Percentiles rank a stretch among this genome's conserved stretches.
Conservation (phyloP, 768 basidiomycete genomes). For the Collybia sordida region DNA sequence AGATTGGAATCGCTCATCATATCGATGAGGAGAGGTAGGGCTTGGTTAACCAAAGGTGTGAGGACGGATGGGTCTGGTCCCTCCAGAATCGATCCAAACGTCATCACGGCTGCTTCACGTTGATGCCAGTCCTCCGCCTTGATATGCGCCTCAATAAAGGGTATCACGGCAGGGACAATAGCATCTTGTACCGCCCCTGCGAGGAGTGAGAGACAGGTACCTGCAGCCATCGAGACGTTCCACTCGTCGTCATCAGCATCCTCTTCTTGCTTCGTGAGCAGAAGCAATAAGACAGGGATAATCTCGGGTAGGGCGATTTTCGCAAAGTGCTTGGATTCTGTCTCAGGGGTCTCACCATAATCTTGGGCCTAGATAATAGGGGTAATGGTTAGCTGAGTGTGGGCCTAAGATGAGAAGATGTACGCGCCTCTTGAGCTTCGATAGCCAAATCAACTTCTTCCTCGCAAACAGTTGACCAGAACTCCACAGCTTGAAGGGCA, state of each 20-base stretch:
- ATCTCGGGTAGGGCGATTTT: constrained; percentile 95
- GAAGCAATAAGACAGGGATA: constrained; percentile 83
- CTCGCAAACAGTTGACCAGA: constrained; percentile 99
- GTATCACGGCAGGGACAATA: constrained; percentile 91
- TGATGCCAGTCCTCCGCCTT: constrained; percentile 89
- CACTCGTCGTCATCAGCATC: constrained; percentile 98
- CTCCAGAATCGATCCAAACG: constrained; percentile 96
- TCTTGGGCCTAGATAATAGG: constrained; percentile 65
- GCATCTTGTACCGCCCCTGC: constrained; percentile 89
- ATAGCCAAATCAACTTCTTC: constrained; percentile 92
- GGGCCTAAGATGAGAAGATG: not conserved
- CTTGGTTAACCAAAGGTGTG: constrained; percentile 89
- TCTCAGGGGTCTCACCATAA: constrained; percentile 84
- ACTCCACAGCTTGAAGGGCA: constrained; percentile 95
- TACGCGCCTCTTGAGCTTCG: constrained; percentile 84
- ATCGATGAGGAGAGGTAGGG: constrained; percentile 88
- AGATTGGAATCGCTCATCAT: constrained; percentile 89
- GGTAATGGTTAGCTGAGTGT: constrained; percentile 7
- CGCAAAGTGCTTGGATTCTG: constrained; percentile 88
- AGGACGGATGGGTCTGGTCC: constrained; percentile 90
- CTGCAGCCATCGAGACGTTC: constrained; percentile 97
- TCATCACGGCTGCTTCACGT: constrained; percentile 97
- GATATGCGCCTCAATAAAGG: constrained; percentile 98
- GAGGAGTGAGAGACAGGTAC: constrained; percentile 84
- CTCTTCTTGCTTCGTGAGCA: constrained; percentile 92